Evolutionary conservation across 1,139 yeast species (phyloP).

Genomic region (Pichia sp.): DNA sequence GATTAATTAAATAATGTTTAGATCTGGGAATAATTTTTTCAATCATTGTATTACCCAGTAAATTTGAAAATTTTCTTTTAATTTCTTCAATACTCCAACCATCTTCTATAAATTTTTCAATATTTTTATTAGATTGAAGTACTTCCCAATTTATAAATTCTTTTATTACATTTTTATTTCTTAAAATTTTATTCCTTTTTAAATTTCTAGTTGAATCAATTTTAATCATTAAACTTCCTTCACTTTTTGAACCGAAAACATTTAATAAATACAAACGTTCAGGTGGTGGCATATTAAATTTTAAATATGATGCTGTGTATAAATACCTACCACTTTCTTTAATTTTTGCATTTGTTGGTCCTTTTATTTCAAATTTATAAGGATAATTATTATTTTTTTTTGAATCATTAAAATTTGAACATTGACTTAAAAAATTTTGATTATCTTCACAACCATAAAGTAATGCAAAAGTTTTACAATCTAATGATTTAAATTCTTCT

Average conservation of each 20-base stretch:
- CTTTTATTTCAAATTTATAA: conserved; percentile 18
- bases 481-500: conserved; percentile 12
- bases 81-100: conserved; percentile 15
- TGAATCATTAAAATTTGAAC: conserved; percentile 9
- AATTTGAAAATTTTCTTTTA: background rate
- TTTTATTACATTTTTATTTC: conserved; percentile 12
- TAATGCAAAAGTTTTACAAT: conserved; percentile 20
- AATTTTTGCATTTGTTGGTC: conserved; percentile 16
- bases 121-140: background rate
- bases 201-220: conserved; percentile 16
- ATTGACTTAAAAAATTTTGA: conserved; percentile 9
- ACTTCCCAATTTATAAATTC: conserved; percentile 16
- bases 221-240: conserved; percentile 20
- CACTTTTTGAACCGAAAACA: conserved; percentile 20
- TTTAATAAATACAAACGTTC: conserved; percentile 26
- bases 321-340: conserved; percentile 25
- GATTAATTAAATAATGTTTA: conserved; percentile 1
- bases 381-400: conserved; percentile 14
- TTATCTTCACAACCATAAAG: conserved; percentile 19
- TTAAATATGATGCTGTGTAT: conserved; percentile 26
- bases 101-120: conserved; percentile 12
- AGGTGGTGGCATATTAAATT: conserved; percentile 25
- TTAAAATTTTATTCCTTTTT: conserved; percentile 4
- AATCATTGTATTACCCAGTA: conserved; percentile 10
- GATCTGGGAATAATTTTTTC: conserved; percentile 13